Conservation (phyloP, 352 stramenopile species). For the Phytopythium chamaehyphon region DNA sequence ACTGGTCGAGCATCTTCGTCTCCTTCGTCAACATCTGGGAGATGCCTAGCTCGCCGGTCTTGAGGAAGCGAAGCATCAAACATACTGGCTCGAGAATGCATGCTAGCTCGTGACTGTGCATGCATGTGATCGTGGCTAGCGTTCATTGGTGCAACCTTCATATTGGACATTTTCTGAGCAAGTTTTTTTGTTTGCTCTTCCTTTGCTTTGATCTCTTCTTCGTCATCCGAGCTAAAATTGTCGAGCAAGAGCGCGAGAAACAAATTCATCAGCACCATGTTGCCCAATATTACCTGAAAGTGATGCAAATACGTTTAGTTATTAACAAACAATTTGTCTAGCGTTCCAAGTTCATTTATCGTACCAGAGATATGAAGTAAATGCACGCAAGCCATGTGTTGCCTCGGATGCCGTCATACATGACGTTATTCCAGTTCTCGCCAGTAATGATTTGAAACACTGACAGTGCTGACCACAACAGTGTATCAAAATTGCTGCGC, state of each 20-base stretch:
- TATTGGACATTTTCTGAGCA: conserved; percentile 49
- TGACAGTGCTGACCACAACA: conserved; percentile 75
- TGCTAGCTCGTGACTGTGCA: conserved; percentile 1
- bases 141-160: conserved; percentile 40
- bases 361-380: conserved; percentile 87
- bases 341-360: too few species aligned
- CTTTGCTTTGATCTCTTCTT: conserved; percentile 45
- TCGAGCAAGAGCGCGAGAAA: conserved; percentile 92
- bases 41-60: background rate
- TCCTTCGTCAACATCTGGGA: conserved; percentile 8
- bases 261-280: conserved; percentile 93
- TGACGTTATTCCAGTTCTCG: conserved; percentile 94
- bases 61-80: background rate
- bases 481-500: conserved; percentile 87
- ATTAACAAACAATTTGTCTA: too few species aligned
- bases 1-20: conserved; percentile 10
- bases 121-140: conserved; percentile 2
- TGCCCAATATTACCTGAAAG: conserved; percentile 77
- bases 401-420: conserved; percentile 91
- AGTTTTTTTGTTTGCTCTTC: conserved; percentile 47
- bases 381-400: conserved; percentile 56
- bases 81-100: conserved; percentile 3
- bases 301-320: background rate
- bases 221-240: conserved; percentile 83
- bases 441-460: conserved; percentile 94